These are phyloP conservation scores for Ustilago loliicola DNA, from an alignment of 1,284 basidiomycete genomes.

Conservation along the genomic window DNA sequence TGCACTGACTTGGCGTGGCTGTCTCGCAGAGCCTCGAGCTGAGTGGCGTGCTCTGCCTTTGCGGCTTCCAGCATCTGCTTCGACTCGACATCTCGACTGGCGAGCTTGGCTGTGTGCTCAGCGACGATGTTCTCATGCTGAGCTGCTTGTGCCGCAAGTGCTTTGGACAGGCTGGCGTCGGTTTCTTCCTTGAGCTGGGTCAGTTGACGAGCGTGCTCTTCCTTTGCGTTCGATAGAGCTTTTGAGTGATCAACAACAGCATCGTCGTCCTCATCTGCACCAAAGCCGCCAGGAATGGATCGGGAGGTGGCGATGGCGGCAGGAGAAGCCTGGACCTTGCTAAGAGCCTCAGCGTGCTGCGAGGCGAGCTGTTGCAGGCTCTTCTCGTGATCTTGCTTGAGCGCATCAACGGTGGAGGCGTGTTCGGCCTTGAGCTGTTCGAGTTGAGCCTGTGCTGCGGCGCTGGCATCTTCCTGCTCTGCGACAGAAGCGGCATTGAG, in stretches of 20 bases:
- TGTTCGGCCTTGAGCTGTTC: conserved; percentile 35
- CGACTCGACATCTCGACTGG: conserved; percentile 22
- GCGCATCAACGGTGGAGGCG: conserved; percentile 14
- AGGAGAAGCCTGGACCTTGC: conserved; percentile 16
- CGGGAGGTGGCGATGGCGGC: neutral
- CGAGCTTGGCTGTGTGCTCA: conserved; percentile 26
- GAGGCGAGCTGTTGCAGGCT: conserved; percentile 24
- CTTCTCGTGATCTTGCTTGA: conserved; percentile 41
- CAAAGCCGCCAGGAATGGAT: conserved; percentile 23
- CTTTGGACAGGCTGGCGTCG: conserved; percentile 18
- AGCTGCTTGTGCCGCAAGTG: conserved; percentile 40
- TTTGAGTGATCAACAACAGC: conserved; percentile 12
- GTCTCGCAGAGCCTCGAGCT: conserved; percentile 19
- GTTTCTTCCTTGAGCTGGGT: conserved; percentile 39
- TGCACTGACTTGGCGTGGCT: conserved; percentile 26
- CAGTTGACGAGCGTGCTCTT: conserved; percentile 33
- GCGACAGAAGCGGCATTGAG: conserved; percentile 73
- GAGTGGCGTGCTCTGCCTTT: conserved; percentile 16
- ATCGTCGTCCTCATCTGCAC: conserved; percentile 11
- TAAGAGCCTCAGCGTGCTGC: conserved; percentile 44
- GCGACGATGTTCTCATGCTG: conserved; percentile 27
- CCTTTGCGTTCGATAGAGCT: conserved; percentile 20
- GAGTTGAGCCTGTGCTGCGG: conserved; percentile 8
- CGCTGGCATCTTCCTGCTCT: conserved; percentile 26
- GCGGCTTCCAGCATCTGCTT: conserved; percentile 7